phyloP scores from a whole-genome alignment of 78 protist genomes.

The Guillardia theta region DNA sequence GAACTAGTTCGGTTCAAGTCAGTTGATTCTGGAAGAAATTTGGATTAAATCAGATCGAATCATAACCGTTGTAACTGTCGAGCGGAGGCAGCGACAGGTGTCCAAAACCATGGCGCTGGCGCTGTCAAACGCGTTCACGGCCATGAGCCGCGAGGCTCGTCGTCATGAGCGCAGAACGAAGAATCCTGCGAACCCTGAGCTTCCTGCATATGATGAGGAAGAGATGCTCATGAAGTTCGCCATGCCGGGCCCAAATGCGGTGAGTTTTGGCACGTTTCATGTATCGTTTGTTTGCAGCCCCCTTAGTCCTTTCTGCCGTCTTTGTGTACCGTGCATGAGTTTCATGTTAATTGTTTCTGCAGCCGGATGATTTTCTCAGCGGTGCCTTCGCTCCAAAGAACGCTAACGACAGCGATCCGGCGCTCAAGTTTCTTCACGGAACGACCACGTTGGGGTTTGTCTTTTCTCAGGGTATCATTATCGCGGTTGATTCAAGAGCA shows the following conservation, averaged over 20 bases:
- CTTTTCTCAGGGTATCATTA: slow-evolving; percentile 86
- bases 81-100: too few relatives aligned
- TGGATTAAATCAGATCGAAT: too few relatives aligned
- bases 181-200: neutral
- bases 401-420: neutral
- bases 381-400: neutral
- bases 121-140: neutral
- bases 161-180: neutral
- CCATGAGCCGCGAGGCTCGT: neutral
- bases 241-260: neutral
- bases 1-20: too few relatives aligned
- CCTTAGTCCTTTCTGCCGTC: neutral
- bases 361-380: slow-evolving; percentile 4
- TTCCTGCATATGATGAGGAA: neutral
- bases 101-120: neutral
- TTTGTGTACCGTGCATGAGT: neutral
- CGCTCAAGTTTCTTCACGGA: slow-evolving; percentile 88
- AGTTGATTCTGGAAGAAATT: too few relatives aligned
- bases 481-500: slow-evolving; percentile 98
- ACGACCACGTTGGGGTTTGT: slow-evolving; percentile 98
- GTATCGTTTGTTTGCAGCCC: neutral
- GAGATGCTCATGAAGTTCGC: neutral
- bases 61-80: too few relatives aligned
- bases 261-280: neutral
- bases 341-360: neutral